These are phyloP conservation scores for Barbatosphaeria neglecta DNA, from an alignment of 495 filamentous ascomycete genomes.

Conservation along the genomic window DNA sequence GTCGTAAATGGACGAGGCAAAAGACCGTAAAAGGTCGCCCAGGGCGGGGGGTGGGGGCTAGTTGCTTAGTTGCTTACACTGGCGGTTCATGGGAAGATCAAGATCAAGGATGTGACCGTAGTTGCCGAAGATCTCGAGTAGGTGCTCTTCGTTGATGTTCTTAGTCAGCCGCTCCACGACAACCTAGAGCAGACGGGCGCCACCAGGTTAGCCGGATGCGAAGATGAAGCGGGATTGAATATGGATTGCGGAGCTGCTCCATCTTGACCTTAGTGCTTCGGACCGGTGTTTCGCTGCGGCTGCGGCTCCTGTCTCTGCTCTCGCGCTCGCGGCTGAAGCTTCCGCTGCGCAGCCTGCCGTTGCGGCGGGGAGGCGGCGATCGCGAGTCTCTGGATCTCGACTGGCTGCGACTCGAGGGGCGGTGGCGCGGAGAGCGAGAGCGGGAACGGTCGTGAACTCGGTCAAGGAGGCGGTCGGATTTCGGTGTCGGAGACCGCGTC, in stretches of 20 bases:
- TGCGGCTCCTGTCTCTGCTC: conserved; percentile 4
- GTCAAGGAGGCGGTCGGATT: conserved; percentile 19
- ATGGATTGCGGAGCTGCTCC: background rate
- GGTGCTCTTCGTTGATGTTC: conserved; percentile 79
- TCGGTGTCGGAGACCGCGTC: conserved; percentile 9
- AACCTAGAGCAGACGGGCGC: conserved; percentile 43
- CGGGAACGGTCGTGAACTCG: too few species aligned
- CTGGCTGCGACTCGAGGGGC: conserved; percentile 12
- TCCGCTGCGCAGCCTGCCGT: conserved; percentile 12
- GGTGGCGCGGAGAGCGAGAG: conserved; percentile 19
- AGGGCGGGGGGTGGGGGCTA: background rate
- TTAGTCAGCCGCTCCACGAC: conserved; percentile 94
- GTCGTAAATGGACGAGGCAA: background rate
- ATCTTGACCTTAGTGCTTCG: conserved; percentile 24
- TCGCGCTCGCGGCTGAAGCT: conserved; percentile 17
- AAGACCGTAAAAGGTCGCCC: background rate
- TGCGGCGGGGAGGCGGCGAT: conserved; percentile 12
- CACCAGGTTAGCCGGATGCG: conserved; percentile 6
- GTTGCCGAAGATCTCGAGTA: conserved; percentile 81
- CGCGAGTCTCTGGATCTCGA: conserved; percentile 8
- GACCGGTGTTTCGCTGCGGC: conserved; percentile 2
- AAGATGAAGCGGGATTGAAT: background rate
- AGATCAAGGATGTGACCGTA: conserved; percentile 80
- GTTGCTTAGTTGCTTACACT: conserved; percentile 45
- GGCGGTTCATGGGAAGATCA: conserved; percentile 78